Evolutionary conservation across 192 early-diverging fungal genomes (phyloP).

Genomic region (Coemansia sp.): DNA sequence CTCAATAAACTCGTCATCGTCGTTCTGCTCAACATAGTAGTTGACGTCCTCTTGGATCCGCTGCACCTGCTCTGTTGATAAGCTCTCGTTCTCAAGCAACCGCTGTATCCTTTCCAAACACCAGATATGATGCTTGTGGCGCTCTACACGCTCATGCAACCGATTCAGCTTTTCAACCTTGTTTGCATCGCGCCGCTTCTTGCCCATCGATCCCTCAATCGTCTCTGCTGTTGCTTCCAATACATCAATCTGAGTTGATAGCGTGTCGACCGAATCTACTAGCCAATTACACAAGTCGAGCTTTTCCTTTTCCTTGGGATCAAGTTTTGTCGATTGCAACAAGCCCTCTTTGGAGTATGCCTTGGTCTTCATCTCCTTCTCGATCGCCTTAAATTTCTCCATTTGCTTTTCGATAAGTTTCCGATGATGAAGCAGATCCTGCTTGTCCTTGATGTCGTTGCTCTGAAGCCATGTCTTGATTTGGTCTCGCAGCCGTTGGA

Average conservation of each 20-base stretch:
- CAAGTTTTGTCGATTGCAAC: constrained; percentile 71
- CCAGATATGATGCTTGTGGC: constrained; percentile 89
- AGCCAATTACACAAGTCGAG: constrained; percentile 84
- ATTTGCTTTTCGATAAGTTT: constrained; percentile 97
- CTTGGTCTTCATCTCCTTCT: constrained; percentile 99
- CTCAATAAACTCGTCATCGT: constrained; percentile 90
- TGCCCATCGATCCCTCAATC: constrained; percentile 61
- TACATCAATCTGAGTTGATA: constrained; percentile 89
- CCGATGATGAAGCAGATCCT: constrained; percentile 81
- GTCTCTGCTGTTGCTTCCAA: constrained; percentile 88
- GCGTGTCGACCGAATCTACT: constrained; percentile 74
- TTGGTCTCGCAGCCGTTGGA: constrained; percentile 93
- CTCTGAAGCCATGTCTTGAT: constrained; percentile 96
- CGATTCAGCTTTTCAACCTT: constrained; percentile 71
- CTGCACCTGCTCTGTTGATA: constrained; percentile 78
- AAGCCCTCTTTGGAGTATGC: constrained; percentile 97
- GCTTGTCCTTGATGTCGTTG: constrained; percentile 97
- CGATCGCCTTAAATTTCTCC: constrained; percentile 97
- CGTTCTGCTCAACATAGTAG: constrained; percentile 90
- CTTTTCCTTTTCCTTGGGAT: constrained; percentile 93
- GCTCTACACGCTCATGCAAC: constrained; percentile 76
- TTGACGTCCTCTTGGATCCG: constrained; percentile 84
- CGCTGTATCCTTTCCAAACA: constrained; percentile 91
- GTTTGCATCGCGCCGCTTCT: constrained; percentile 74
- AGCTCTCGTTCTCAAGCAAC: constrained; percentile 88